Evolutionary conservation across 139 green algal genomes (phyloP), one percentile per base, ranked within the genome.

Genomic region (Pleodorina starrii): DNA sequence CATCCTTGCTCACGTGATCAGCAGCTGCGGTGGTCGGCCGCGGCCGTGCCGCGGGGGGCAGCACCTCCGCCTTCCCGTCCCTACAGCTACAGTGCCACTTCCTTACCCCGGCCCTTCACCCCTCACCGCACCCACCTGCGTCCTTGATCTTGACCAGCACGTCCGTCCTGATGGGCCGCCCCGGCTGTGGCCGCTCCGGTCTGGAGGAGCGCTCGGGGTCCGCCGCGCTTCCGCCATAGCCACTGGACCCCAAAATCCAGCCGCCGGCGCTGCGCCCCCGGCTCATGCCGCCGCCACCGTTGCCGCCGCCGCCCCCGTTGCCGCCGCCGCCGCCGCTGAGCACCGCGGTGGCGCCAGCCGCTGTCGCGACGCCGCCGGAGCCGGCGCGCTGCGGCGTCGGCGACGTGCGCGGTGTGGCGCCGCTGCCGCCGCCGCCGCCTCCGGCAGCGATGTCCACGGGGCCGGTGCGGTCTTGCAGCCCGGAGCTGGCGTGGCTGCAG

Each of bases 61-160:
- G n/a, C n/a, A n/a, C n/a, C n/a, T n/a, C n/a, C n/a, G n/a, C n/a
- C n/a, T n/a, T n/a, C n/a, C n/a, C n/a, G n/a, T n/a, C n/a, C n/a
- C n/a, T n/a, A n/a, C n/a, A n/a, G n/a, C n/a, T n/a, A n/a, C n/a
- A n/a, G n/a, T n/a, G n/a, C n/a, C n/a, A n/a, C n/a, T n/a, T n/a
- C n/a, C n/a, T n/a, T n/a, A n/a, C n/a, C n/a, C n/a, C n/a, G n/a
- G n/a, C n/a, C n/a, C n/a, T n/a, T n/a, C 29, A 43, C 68, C 68
- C 32, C 27, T 21, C 11, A 11, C 6, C 68, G 16, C 40, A 35
- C 78, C 75, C 57, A 66, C 88, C 91, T 12, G 90, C 85, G 51
- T 93, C 91, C 60, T 93, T 93, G 54, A 93, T 42, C 85, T 92
- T 92, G 69, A 87, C 72, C 1, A 84, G 50, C 19, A 85, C 86